A percentile compares a stretch with the other conserved stretches of the same genome.
These are phyloP conservation scores for Nannizziopsis arthrosporioides DNA, from an alignment of 2,329 filamentous ascomycete genomes.

Conservation along the genomic window DNA sequence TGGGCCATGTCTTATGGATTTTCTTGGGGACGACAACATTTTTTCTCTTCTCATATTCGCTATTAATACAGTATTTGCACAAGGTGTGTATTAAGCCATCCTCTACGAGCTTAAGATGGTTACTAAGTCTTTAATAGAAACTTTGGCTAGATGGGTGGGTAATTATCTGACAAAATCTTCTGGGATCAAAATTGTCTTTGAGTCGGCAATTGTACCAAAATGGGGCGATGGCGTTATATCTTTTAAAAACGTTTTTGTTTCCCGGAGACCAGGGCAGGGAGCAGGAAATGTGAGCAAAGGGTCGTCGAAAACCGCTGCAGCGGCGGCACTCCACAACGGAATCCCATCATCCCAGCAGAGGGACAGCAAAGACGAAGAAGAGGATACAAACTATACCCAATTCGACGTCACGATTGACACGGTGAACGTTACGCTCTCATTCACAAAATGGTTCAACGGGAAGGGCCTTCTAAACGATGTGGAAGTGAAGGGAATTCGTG, in stretches of 20 bases:
- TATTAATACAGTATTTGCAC: constrained; percentile 92
- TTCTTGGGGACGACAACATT: constrained; percentile 96
- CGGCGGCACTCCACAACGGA: constrained; percentile 59
- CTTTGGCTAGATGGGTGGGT: constrained; percentile 80
- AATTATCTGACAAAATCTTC: constrained; percentile 92
- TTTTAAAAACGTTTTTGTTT: constrained; percentile 94
- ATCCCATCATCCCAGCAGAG: constrained; percentile 23
- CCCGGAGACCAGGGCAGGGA: constrained; percentile 71
- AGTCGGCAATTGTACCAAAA: constrained; percentile 91
- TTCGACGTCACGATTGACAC: constrained; percentile 92
- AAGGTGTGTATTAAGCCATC: constrained; percentile 47
- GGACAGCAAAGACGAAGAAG: constrained; percentile 39
- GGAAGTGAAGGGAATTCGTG: constrained; percentile 83
- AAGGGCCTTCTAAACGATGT: constrained; percentile 86
- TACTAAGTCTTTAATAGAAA: constrained; percentile 47
- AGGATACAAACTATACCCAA: constrained; percentile 95
- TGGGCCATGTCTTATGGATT: constrained; percentile 90
- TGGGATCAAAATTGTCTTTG: constrained; percentile 86
- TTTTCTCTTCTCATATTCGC: constrained; percentile 78
- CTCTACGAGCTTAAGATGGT: not conserved
- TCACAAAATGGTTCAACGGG: constrained; percentile 98
- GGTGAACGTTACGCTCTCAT: constrained; percentile 91
- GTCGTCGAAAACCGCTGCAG: constrained; percentile 71
- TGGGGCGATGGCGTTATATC: constrained; percentile 94
- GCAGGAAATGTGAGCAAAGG: constrained; percentile 82